Percentiles rank a stretch among this genome's conserved stretches.
These are phyloP conservation scores for Claviceps arundinis DNA, from an alignment of 2,329 filamentous ascomycete species.

Conservation along the genomic window DNA sequence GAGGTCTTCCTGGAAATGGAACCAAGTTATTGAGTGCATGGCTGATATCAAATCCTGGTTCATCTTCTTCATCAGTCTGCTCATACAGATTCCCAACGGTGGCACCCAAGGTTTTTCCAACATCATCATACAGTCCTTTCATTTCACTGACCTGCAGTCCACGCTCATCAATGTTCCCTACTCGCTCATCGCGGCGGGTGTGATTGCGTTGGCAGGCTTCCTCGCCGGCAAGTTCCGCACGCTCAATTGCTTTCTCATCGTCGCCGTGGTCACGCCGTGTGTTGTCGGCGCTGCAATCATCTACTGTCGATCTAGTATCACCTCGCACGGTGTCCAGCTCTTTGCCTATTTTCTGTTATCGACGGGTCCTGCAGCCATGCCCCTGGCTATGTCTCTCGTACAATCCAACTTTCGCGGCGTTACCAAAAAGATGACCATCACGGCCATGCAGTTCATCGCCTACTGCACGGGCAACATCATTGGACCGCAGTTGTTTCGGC, in stretches of 20 bases:
- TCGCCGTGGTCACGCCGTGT: constrained; percentile 34
- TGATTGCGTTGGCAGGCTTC: constrained; percentile 36
- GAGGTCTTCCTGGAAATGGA: constrained; percentile 33
- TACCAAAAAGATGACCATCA: constrained; percentile 48
- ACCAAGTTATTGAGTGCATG: constrained; percentile 40
- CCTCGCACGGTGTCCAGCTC: constrained; percentile 30
- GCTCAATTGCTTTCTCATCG: constrained; percentile 37
- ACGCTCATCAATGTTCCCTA: constrained; percentile 47
- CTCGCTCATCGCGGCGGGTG: constrained; percentile 34
- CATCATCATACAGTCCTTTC: constrained; percentile 41
- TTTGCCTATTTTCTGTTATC: constrained; percentile 45
- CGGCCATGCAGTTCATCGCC: constrained; percentile 38
- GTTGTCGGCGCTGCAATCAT: constrained; percentile 40
- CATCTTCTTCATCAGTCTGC: constrained; percentile 37
- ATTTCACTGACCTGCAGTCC: constrained; percentile 39
- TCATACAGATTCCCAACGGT: constrained; percentile 48
- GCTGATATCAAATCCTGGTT: constrained; percentile 48
- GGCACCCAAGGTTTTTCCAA: constrained; percentile 47
- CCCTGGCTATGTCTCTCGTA: constrained; percentile 40
- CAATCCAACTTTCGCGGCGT: constrained; percentile 43
- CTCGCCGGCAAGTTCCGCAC: constrained; percentile 37
- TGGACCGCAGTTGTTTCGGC: constrained; percentile 41
- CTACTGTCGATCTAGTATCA: constrained; percentile 28
- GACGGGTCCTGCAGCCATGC: constrained; percentile 39
- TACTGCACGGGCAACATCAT: constrained; percentile 44